These are phyloP conservation scores for Closterium sp. DNA, from an alignment of 139 green algal genomes.

Conservation along the genomic window DNA sequence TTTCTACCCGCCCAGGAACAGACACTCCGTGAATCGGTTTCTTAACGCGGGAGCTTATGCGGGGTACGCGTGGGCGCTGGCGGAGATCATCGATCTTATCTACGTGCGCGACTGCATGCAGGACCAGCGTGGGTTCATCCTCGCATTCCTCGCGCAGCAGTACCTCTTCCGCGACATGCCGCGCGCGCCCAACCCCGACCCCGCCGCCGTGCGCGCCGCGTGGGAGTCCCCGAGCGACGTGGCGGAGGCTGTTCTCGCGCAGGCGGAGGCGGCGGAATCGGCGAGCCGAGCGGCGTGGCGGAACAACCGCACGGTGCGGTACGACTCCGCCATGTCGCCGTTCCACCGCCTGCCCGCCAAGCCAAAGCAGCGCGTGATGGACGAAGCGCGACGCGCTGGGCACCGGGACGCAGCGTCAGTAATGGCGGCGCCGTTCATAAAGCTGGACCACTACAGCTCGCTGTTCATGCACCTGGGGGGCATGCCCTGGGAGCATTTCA, in stretches of 20 bases:
- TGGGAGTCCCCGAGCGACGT: neutral
- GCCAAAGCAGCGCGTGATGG: neutral
- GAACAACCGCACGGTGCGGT: neutral
- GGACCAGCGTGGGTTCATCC: conserved; percentile 9
- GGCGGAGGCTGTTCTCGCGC: neutral
- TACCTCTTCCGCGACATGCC: neutral
- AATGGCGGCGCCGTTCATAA: neutral
- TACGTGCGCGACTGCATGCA: conserved; percentile 17
- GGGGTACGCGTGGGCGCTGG: conserved; percentile 14
- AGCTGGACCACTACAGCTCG: conserved; percentile 14
- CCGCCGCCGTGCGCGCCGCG: neutral
- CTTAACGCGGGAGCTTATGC: conserved; percentile 14
- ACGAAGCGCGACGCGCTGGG: neutral
- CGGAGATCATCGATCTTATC: neutral
- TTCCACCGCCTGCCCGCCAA: neutral
- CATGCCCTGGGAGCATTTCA: neutral
- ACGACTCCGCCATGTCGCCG: neutral
- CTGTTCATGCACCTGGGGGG: conserved; percentile 20
- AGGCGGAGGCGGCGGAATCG: conserved; percentile 4
- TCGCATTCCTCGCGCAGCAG: neutral
- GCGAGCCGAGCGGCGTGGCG: neutral
- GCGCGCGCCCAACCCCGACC: neutral
- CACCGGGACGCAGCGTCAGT: neutral
- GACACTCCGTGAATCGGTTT: neutral
- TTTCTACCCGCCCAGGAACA: neutral